phyloP scores from a whole-genome alignment of 2,329 filamentous ascomycete species.

The Claviceps sp. region DNA sequence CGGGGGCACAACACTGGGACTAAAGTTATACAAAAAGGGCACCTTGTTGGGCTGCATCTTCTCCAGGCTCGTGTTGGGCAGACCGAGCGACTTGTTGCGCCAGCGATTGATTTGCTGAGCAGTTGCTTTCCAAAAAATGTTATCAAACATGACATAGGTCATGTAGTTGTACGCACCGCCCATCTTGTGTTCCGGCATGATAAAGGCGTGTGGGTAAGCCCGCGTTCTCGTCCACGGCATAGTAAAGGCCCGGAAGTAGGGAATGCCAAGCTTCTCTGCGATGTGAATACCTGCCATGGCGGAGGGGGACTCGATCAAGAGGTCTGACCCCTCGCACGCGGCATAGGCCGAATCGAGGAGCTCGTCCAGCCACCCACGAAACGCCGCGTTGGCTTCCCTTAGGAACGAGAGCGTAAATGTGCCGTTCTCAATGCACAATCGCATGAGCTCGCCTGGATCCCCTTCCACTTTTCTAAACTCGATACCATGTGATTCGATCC shows the following conservation, averaged over 20 bases:
- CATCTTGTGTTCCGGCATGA: conserved; percentile 85
- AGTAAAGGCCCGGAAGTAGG: conserved; percentile 93
- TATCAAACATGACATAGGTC: conserved; percentile 93
- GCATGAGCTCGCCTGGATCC: conserved; percentile 89
- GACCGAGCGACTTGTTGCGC: conserved; percentile 66
- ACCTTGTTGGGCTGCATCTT: conserved; percentile 95
- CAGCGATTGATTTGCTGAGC: conserved; percentile 85
- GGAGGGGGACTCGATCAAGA: conserved; percentile 89
- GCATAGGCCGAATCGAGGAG: conserved; percentile 69
- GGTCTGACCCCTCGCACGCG: conserved; percentile 74
- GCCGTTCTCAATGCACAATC: conserved; percentile 89
- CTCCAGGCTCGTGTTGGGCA: conserved; percentile 71
- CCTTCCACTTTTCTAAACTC: conserved; percentile 82
- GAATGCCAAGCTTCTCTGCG: conserved; percentile 80
- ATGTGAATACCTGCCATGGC: conserved; percentile 98
- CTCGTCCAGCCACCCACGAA: conserved; percentile 90
- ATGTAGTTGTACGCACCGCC: conserved; percentile 91
- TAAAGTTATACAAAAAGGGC: conserved; percentile 98
- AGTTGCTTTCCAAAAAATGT: conserved; percentile 90
- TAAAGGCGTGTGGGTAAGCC: conserved; percentile 92
- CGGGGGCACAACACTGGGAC: conserved; percentile 81
- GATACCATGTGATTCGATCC: conserved; percentile 88
- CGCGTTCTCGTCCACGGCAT: conserved; percentile 98
- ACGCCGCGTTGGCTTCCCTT: conserved; percentile 72
- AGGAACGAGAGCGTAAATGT: conserved; percentile 93